A percentile compares a stretch with the other conserved stretches of the same genome.
Conservation (phyloP, 1,284 basidiomycete genomes). For the Microbotryum violaceum region DNA sequence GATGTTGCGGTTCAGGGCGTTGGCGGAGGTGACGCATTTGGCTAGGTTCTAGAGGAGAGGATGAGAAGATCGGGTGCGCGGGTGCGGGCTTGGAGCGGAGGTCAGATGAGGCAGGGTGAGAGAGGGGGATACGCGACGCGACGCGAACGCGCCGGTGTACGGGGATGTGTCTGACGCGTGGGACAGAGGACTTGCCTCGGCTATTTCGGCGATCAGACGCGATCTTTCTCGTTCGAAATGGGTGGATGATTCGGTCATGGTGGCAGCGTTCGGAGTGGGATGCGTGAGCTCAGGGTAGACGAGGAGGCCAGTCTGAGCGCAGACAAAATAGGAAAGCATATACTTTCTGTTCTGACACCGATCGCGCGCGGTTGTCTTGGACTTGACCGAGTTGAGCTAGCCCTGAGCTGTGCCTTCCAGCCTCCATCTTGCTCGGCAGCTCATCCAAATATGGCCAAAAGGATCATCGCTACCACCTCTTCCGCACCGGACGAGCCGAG, state of each 20-base stretch:
- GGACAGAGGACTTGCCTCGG: slow-evolving; percentile 18
- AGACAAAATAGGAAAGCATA: too few species aligned
- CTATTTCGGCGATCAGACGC: slow-evolving; percentile 26
- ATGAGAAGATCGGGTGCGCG: background rate
- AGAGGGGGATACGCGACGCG: background rate
- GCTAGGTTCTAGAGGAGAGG: slow-evolving; percentile 18
- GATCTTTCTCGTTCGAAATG: slow-evolving; percentile 27
- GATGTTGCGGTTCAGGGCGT: slow-evolving; percentile 31
- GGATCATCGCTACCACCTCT: too few species aligned
- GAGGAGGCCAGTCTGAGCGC: background rate
- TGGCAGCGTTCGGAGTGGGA: slow-evolving; percentile 2
- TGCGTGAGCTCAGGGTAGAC: background rate
- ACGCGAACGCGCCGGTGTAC: background rate
- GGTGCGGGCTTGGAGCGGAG: background rate
- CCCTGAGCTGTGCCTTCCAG: too few species aligned
- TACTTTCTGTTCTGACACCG: too few species aligned
- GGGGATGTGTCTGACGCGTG: background rate
- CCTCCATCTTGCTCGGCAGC: too few species aligned
- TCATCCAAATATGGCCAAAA: too few species aligned
- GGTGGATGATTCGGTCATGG: background rate
- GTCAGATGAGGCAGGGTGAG: background rate
- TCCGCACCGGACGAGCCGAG: background rate
- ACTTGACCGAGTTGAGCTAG: background rate
- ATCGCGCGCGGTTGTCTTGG: too few species aligned
- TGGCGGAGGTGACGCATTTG: slow-evolving; percentile 18